Evolutionary conservation across 2,329 filamentous ascomycete genomes (phyloP), one percentile per base, ranked within the genome.

Genomic region (Aspergillus ruber): DNA sequence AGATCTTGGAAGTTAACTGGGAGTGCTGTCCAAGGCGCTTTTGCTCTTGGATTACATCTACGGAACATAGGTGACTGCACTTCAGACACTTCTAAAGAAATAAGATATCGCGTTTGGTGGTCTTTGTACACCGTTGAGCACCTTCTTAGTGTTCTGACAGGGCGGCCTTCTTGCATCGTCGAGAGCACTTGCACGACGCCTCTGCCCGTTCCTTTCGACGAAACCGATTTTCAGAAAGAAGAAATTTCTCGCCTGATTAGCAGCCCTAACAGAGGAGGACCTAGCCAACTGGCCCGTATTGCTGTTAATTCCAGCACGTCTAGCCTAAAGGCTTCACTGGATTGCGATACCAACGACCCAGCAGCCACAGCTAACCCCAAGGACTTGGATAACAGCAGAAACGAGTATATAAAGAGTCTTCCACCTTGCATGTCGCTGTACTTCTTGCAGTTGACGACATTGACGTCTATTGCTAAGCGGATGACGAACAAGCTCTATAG

Each of bases 51-150:
- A 4, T 52, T 74, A 43, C 70, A 74, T 52, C 56, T 74, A 47
- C 65, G 63, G 36, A 73, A 72, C 36, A 59, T 68, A 6, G 69
- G 66, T 23, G 46, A 48, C 6, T 61, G 57, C 29, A 64, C 68
- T 21, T 63, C 66, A 2, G 65, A 72, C 48, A 64, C 59, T 6
- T 68, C 69, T 17, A 73, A 71, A 43, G 70, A 73, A 50, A 67
- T 70, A 27, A 63, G 70, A 39, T 72, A 72, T 48, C 66, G 70
- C 15, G 64, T 73, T 17, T 74, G 72, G 72, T 73, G 70, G 67
- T 66, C 71, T 20, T 50, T 74, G 18, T 71, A 72, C 51, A 62
- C 61, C 8, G 48, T 73, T 15, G 72, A 74, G 45, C 67, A 71
- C 46, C 64, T 68, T 13, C 62, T 74, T 15, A 66, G 65, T 43